Evolutionary conservation across 345 rosid species (phyloP), one percentile per base, ranked within the genome.

Genomic region (Eucalyptus decipiens): DNA sequence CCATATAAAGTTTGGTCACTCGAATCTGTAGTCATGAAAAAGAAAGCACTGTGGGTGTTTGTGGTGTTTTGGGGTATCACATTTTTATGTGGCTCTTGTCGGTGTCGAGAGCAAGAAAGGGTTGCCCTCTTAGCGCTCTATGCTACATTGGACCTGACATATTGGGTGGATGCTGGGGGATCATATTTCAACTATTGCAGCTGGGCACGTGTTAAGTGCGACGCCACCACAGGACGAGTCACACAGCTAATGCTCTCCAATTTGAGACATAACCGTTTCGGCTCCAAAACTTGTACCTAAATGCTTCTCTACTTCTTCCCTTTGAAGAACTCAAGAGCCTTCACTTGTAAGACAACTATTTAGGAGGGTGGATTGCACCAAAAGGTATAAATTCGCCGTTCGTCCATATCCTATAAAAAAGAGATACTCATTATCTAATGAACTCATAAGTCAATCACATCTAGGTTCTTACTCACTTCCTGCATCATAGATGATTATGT

Each of bases 211-310:
- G 65, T 58, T 58, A 0, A 23, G 14, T 58, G 65, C 65, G 4
- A 23, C 65, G 3, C 30, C 30, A 24, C 30, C 30, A 58, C 65
- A 5, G 7, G 65, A 58, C 7, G n/a, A 58, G 2, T 58, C 65
- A 58, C 14, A 10, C 6, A 2, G 2, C 65, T 58, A 11, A 24
- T 0, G 65, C 65, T 58, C 1, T 2, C 0, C 26, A 0, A 0
- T 56, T 56, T 0, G 3, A 23, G 28, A 9, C 0, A 2, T 56
- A 1, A 23, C 7, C 2, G 1, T 9, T 9, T 9, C 3, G 7
- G 7, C 28, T 9, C 6, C 7, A 58, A 58, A 58, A 58, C n/a
- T 5, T 10, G 65, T 58, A 58, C 3, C 65, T 58, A 58, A 58
- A 58, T 0, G 4, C 65, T 58, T 58, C 7, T 58, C n/a, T 58